phyloP scores from a whole-genome alignment of 75 land plant species.

The Azolla pinnata region DNA sequence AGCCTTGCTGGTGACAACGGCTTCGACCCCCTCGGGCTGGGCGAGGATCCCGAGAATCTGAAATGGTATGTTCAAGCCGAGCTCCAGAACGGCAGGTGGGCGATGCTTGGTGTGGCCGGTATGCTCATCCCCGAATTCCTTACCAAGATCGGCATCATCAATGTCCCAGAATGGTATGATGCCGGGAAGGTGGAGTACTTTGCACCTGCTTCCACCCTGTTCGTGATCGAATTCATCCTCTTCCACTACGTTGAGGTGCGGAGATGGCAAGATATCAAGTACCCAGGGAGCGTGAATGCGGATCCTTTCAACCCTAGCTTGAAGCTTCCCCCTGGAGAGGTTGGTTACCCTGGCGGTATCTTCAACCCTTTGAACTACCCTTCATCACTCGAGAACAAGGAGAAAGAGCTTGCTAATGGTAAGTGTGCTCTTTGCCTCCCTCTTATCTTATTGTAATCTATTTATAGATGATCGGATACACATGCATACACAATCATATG shows the following conservation, averaged over 20 bases:
- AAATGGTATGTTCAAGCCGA: constrained; percentile 90
- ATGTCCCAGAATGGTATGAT: constrained; percentile 78
- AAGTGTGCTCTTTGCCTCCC: no score
- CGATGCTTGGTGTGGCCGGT: constrained; percentile 87
- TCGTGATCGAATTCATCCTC: constrained; percentile 86
- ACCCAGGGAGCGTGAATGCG: constrained; percentile 88
- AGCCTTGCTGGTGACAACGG: constrained; percentile 90
- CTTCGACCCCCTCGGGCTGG: constrained; percentile 86
- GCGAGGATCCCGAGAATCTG: constrained; percentile 81
- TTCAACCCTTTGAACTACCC: constrained; percentile 90
- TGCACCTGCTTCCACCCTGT: constrained; percentile 87
- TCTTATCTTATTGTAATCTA: no score
- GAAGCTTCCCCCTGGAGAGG: constrained; percentile 61
- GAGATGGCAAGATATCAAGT: constrained; percentile 88
- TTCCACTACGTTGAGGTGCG: constrained; percentile 92
- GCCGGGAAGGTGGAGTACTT: constrained; percentile 85
- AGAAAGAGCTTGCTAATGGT: constrained; percentile 94
- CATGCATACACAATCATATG: no score
- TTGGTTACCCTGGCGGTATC: constrained; percentile 86
- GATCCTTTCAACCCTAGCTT: constrained; percentile 85
- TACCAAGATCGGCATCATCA: constrained; percentile 57
- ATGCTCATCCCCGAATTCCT: constrained; percentile 86
- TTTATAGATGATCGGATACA: no score
- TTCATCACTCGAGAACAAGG: constrained; percentile 69
- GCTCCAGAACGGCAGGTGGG: constrained; percentile 82